These are phyloP conservation scores for Coemansia interrupta DNA, from an alignment of 192 early-diverging fungal species.

Conservation along the genomic window DNA sequence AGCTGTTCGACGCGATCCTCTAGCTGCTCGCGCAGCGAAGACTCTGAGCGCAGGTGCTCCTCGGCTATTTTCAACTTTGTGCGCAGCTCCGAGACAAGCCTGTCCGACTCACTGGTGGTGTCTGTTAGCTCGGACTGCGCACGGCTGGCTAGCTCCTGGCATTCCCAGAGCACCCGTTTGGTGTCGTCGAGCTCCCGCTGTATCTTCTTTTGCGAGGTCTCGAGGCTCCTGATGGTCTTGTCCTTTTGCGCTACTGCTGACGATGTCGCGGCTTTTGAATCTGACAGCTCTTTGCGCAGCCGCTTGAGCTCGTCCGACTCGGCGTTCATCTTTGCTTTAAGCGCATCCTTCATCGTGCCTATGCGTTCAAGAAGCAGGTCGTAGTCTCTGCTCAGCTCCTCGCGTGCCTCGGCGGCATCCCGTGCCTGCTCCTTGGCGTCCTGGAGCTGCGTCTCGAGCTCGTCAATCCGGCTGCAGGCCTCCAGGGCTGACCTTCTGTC, in stretches of 20 bases:
- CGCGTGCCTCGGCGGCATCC: constrained; percentile 38
- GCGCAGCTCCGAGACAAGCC: constrained; percentile 20
- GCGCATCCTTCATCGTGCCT: constrained; percentile 72
- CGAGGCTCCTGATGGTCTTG: constrained; percentile 2
- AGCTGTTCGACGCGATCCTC: constrained; percentile 52
- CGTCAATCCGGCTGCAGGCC: constrained; percentile 5
- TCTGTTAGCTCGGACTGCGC: constrained; percentile 28
- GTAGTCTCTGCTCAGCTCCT: constrained; percentile 55
- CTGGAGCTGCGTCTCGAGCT: constrained; percentile 27
- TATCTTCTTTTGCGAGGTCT: constrained; percentile 6
- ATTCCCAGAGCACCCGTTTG: constrained; percentile 36
- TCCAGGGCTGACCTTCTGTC: constrained; percentile 10
- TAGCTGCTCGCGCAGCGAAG: constrained; percentile 26
- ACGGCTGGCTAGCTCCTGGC: constrained; percentile 35
- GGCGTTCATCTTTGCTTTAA: constrained; percentile 77
- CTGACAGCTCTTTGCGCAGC: constrained; percentile 22
- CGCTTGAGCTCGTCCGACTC: constrained; percentile 63
- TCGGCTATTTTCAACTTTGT: constrained; percentile 26
- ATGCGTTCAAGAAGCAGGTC: constrained; percentile 72
- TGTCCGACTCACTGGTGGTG: constrained; percentile 16
- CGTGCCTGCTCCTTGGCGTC: constrained; percentile 18
- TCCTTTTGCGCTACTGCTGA: constrained; percentile 20
- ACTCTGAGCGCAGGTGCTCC: constrained; percentile 24
- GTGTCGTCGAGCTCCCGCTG: constrained; percentile 31
- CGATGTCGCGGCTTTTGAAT: constrained; percentile 9